Base-by-base conservation (phyloP, 768 basidiomycete species). In the Hericium rajendrae region DNA sequence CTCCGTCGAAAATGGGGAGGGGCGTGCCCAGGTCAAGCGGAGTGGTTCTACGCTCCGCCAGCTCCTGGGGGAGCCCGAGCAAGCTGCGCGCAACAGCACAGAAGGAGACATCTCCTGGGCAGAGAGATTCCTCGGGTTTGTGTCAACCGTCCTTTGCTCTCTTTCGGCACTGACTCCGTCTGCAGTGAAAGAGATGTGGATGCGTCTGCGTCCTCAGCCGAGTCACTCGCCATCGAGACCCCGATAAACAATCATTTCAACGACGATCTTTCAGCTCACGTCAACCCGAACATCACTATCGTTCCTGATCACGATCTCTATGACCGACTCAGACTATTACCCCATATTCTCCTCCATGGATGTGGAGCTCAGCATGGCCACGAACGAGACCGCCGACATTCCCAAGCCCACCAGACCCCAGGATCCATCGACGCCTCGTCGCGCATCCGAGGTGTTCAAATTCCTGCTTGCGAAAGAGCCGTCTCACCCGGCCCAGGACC, bases 41-140 rank as follows among this genome's bases (percentile, higher is more conserved):
- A 83, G 75, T 58, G 85, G 85, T 1, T 89, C 88, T 5, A 90
- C 89, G 10, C 69, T 91, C 57, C 81, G 86, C 4, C 83, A 89
- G 65, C 71, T 91, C 2, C 74, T 91, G 32, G 86, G 88, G 2
- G 77, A 77, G 54, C 75, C 83, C 20, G 68, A 67, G 37, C 41
- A 38, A 13, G 8, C 9, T 32, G 56, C 57, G 28, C 71, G 74
- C 56, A 65, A 69, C n/a, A 74, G 74, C 60, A 60, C 66, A 6
- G 86, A 88, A 67, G 83, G 87, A 6, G 88, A 91, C 62, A 88
- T 91, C 55, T 90, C 88, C 2, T 91, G 88, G 88, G 88, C 88
- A 12, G 88, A 91, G 71, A 78, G 79, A 46, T 84, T 80, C 68
- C 73, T 90, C 54, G 79, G 76, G 88, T 89, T 62, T 24, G 57